A percentile compares a stretch with the other conserved stretches of the same genome.
Conservation (phyloP, 495 filamentous ascomycete species). For the Paragyromitra xinjiangensis region DNA sequence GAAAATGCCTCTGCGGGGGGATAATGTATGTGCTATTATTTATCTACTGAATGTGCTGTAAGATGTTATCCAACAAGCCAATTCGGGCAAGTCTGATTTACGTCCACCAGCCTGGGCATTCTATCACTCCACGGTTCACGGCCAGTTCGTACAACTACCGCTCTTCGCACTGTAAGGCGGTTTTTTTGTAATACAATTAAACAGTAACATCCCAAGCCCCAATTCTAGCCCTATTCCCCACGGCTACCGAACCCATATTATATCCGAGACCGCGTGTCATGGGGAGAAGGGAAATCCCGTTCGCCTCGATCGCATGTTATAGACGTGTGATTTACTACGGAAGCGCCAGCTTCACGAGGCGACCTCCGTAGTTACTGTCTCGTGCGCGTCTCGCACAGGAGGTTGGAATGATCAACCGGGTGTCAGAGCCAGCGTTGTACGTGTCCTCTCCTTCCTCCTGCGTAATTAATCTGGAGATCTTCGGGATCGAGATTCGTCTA, state of each 20-base stretch:
- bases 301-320: conserved; percentile 1
- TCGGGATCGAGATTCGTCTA: conserved; percentile 2
- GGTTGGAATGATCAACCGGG: conserved; percentile 1
- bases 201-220: not conserved
- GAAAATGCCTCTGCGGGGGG: not conserved
- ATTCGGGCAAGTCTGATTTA: too few relatives aligned
- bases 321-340: not conserved
- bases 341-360: not conserved
- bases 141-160: not conserved
- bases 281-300: not conserved
- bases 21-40: not conserved
- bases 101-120: not conserved
- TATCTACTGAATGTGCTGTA: not conserved
- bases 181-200: not conserved
- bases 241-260: conserved; percentile 2
- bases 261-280: not conserved
- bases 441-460: not conserved
- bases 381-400: not conserved
- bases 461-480: conserved; percentile 8
- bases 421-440: not conserved
- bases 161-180: not conserved
- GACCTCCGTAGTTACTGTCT: not conserved
- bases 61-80: too few relatives aligned
- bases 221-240: not conserved
- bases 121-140: not conserved